Evolutionary conservation across 306 rosid species (phyloP), one percentile per base, ranked within the genome.

Genomic region (Parietaria judaica): DNA sequence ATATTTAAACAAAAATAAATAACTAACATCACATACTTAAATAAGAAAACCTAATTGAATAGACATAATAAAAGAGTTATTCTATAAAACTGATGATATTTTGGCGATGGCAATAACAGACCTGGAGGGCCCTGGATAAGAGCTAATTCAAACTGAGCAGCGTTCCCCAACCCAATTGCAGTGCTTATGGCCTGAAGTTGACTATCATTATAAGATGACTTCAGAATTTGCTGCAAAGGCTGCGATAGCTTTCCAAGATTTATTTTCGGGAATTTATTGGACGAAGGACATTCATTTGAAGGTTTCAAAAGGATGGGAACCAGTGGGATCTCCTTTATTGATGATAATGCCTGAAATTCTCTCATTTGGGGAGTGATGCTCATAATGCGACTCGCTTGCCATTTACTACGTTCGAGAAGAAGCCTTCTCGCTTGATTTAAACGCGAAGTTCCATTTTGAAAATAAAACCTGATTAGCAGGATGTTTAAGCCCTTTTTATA

Each of bases 91-190:
- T 41, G 9, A 1, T 41, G 9, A 41, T 5, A 41, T 5, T 41
- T 41, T 41, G 45, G 9, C 45, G 7, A 41, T 41, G 45, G 45
- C 9, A 41, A 41, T 41, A 41, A 65, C 66, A 59, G 71, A 92
- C 98, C 98, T 70, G 98, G 98, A 71, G 98, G 98, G 69, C 98
- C 98, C 90, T 92, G 98, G 81, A 92, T 79, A 67, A 92, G 96
- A 51, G 94, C 88, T 70, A 92, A 76, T 49, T 84, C 88, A 65
- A 66, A 72, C 68, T 75, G 85, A 69, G 68, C 82, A 55, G 66
- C 34, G 66, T 74, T 83, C 34, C 71, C 70, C 50, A 56, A 69
- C 73, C 86, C 76, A 70, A 73, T 74, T 60, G 96, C 72, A 79
- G 64, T 66, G 76, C 90, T 79, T 34, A 88, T 82, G 39, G 98